Evolutionary conservation across 2,329 filamentous ascomycete species (phyloP).

Genomic region (Botryotinia narcissicola): DNA sequence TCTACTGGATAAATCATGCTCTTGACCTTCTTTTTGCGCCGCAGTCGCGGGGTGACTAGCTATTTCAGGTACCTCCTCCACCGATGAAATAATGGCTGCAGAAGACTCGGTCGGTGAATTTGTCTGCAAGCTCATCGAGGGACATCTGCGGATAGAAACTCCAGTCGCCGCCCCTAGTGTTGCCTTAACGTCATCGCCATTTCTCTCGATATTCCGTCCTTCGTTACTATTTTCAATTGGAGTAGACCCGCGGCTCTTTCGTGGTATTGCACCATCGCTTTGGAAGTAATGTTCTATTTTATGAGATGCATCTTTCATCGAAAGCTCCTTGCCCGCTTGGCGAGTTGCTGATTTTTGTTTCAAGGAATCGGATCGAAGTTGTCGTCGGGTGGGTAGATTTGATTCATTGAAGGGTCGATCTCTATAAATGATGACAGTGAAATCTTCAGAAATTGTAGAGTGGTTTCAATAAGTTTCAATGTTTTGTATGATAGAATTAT

Average conservation of each 20-base stretch:
- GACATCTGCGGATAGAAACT: slow-evolving; percentile 30
- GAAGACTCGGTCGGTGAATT: slow-evolving; percentile 31
- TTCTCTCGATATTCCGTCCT: slow-evolving; percentile 22
- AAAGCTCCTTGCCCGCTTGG: slow-evolving; percentile 29
- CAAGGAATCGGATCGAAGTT: slow-evolving; percentile 45
- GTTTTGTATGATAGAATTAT: not conserved
- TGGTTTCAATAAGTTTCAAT: not conserved
- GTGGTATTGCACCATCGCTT: slow-evolving; percentile 32
- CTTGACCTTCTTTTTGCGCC: slow-evolving; percentile 20
- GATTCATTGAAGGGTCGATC: slow-evolving; percentile 51
- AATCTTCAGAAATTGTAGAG: not conserved
- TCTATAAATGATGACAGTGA: slow-evolving; percentile 40
- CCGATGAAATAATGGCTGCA: slow-evolving; percentile 29
- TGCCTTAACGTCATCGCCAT: slow-evolving; percentile 21
- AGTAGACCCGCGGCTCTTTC: slow-evolving; percentile 32
- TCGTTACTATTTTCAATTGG: slow-evolving; percentile 30
- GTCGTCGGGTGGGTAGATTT: slow-evolving; percentile 51
- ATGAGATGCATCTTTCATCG: slow-evolving; percentile 24
- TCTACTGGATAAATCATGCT: slow-evolving; percentile 20
- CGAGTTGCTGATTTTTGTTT: slow-evolving; percentile 41
- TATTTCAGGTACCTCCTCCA: slow-evolving; percentile 31
- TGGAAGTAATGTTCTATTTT: slow-evolving; percentile 29
- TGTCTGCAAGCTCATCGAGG: slow-evolving; percentile 38
- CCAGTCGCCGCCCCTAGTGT: slow-evolving; percentile 20
- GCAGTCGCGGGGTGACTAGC: slow-evolving; percentile 24